phyloP scores from a whole-genome alignment of 768 basidiomycete genomes.

The Naganishia kalamii region DNA sequence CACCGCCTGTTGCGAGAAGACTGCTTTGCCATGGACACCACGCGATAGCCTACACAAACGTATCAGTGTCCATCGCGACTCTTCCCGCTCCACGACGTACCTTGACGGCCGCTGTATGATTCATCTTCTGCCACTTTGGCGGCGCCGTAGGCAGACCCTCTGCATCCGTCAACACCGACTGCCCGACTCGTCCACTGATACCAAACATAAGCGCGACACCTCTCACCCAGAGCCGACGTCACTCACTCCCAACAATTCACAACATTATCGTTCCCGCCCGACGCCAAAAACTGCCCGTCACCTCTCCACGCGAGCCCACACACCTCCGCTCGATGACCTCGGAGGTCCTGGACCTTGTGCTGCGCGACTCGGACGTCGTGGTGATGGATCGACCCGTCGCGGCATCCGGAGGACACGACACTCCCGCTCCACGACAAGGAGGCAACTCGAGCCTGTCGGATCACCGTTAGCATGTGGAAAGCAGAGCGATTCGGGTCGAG shows the following conservation, averaged over 20 bases:
- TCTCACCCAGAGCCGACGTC: slow-evolving; percentile 50
- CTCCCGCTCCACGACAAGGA: slow-evolving; percentile 82
- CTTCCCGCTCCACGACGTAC: slow-evolving; percentile 35
- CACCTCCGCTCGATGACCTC: slow-evolving; percentile 78
- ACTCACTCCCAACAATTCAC: slow-evolving; percentile 95
- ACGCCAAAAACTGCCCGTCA: slow-evolving; percentile 80
- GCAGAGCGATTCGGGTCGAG: not conserved
- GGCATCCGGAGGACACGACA: slow-evolving; percentile 77
- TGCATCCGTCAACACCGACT: slow-evolving; percentile 38
- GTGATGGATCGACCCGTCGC: slow-evolving; percentile 92
- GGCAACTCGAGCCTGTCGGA: slow-evolving; percentile 65
- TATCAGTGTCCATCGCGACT: no score
- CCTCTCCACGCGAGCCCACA: slow-evolving; percentile 84
- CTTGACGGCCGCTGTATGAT: slow-evolving; percentile 74
- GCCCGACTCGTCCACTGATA: slow-evolving; percentile 44
- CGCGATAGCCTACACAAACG: slow-evolving; percentile 65
- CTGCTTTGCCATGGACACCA: slow-evolving; percentile 97
- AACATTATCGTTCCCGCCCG: slow-evolving; percentile 95
- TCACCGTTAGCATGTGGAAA: not conserved
- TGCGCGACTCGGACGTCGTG: slow-evolving; percentile 83
- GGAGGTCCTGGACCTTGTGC: slow-evolving; percentile 83
- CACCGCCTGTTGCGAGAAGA: slow-evolving; percentile 85
- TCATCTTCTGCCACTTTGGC: slow-evolving; percentile 83
- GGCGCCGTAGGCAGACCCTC: slow-evolving; percentile 36
- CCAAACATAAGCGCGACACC: not conserved